These are phyloP conservation scores for Cardiospermum halicacabum DNA, from an alignment of 345 rosid species.

Conservation along the genomic window DNA sequence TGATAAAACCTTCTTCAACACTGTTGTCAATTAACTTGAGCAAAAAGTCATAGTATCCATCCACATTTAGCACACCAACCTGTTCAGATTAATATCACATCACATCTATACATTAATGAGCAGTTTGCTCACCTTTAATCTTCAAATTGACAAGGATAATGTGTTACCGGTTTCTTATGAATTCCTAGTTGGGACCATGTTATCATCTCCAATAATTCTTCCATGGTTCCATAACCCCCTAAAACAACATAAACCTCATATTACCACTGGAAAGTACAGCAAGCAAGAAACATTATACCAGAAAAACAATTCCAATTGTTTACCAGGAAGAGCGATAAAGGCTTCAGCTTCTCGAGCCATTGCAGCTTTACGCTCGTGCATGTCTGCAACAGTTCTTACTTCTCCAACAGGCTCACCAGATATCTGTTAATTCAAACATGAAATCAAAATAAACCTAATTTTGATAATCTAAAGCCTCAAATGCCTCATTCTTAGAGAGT, in stretches of 20 bases:
- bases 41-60: constrained; percentile 80
- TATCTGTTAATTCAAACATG: constrained; percentile 43
- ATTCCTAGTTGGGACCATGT: constrained; percentile 98
- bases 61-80: constrained; percentile 93
- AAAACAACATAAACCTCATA: constrained; percentile 10
- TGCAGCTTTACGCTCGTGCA: constrained; percentile 95
- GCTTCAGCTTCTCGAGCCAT: constrained; percentile 98
- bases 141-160: constrained; percentile 16
- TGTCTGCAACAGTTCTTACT: constrained; percentile 73
- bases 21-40: constrained; percentile 86
- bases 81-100: constrained; percentile 20
- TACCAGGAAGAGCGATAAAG: constrained; percentile 96
- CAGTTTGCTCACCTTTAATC: background rate
- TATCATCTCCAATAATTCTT: constrained; percentile 92
- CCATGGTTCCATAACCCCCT: constrained; percentile 99
- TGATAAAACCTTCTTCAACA: constrained; percentile 92
- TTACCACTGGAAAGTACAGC: constrained; percentile 3
- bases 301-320: constrained; percentile 11
- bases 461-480: background rate
- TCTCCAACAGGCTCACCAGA: constrained; percentile 89
- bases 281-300: constrained; percentile 10
- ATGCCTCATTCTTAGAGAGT: background rate
- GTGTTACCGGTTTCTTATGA: constrained; percentile 81
- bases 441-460: constrained; percentile 6
- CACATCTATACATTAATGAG: background rate